Base-by-base conservation (phyloP, 805 yeast species). In the Ogataea kodamae region DNA sequence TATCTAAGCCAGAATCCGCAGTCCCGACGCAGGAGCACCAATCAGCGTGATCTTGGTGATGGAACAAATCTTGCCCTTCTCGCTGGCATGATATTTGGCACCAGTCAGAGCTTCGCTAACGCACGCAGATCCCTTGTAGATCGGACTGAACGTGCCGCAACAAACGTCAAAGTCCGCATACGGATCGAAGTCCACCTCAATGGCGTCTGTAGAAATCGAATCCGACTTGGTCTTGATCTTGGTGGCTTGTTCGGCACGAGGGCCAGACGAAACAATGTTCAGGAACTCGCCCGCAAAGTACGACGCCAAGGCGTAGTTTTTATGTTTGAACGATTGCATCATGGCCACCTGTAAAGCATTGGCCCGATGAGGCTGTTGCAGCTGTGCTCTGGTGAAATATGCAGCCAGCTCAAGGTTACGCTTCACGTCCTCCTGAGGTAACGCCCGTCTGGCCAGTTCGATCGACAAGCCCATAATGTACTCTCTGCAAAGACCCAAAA, bases 341-440 rank as follows among this genome's bases (percentile, higher is more conserved):
- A 90, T 84, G 23, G 99, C 98, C 37, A 88, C 96, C 59, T 87
- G 94, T 50, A 88, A 70, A 9, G 97, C 96, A 54, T 87, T 81
- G 34, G 81, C 76, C 40, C 82, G 76, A 61, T 92, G 98, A 6
- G 82, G 81, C 21, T 84, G 79, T 45, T 82, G 86, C 49, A 92
- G 72, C 45, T 82, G 75, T 17, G 89, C 81, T 55, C 76, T 79
- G 9, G 98, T 87, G 68, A 92, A 94, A 63, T 90, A 90, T 1
- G 97, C 94, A 5, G 98, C 97, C 47, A 92, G 68, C 61, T 92
- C 97, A 54, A 92, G 70, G 60, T 87, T 89, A 44, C 97, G 82
- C 61, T 87, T 82, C 35, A 82, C 68, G 41, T 80, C 79, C 18
- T 72, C 72, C 8, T 79, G 69, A 19, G 82, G 85, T 39, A 94